Conservation (phyloP, 2,329 filamentous ascomycete genomes). For the Cladobotryum mycophilum region DNA sequence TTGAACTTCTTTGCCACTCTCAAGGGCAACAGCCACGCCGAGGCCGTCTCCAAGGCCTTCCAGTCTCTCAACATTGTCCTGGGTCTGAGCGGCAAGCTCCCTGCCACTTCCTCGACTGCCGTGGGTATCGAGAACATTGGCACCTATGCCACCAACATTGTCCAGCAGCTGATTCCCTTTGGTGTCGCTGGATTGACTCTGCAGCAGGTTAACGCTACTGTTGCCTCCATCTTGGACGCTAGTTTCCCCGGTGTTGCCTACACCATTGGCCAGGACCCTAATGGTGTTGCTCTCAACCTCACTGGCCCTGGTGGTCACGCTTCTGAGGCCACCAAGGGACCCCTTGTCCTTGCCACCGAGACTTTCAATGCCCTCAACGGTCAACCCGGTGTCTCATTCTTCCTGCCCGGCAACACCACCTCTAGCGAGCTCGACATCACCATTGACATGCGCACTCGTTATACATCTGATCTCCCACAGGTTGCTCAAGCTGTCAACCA, state of each 20-base stretch:
- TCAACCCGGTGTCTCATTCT: constrained; percentile 7
- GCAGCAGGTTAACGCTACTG: constrained; percentile 6
- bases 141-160: constrained; percentile 14
- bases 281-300: constrained; percentile 12
- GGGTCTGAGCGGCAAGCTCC: constrained; percentile 7
- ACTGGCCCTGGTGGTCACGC: constrained; percentile 14
- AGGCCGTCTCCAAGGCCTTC: constrained; percentile 14
- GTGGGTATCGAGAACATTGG: constrained; percentile 14
- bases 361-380: constrained; percentile 12
- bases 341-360: constrained; percentile 11
- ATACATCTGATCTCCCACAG: constrained; percentile 8
- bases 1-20: constrained; percentile 15
- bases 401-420: constrained; percentile 13
- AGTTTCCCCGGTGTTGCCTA: constrained; percentile 13
- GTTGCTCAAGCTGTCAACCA: constrained; percentile 12
- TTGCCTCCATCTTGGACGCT: constrained; percentile 9
- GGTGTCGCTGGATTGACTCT: constrained; percentile 11
- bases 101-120: constrained; percentile 11
- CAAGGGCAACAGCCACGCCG: constrained; percentile 9
- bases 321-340: constrained; percentile 12
- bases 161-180: constrained; percentile 12
- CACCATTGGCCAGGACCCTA: constrained; percentile 2
- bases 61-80: constrained; percentile 10
- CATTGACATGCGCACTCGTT: constrained; percentile 14
- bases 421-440: constrained; percentile 15